Conservation (phyloP, 306 rosid species). For the Mimosa bimucronata region DNA sequence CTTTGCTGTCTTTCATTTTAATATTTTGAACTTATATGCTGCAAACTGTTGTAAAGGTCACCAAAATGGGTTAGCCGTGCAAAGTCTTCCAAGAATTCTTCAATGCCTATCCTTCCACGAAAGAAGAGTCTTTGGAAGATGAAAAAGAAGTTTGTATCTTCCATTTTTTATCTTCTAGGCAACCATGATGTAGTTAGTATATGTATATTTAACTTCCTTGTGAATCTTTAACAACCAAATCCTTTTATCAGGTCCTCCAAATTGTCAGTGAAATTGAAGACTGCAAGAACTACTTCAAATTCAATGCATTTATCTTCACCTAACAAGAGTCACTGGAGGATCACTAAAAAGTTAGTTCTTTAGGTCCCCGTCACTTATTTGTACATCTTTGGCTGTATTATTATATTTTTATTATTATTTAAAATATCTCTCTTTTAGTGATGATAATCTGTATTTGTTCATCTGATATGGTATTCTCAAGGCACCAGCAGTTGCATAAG, state of each 20-base stretch:
- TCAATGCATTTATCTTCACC: slow-evolving; percentile 52
- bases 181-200: slow-evolving; percentile 32
- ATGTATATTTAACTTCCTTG: slow-evolving; percentile 30
- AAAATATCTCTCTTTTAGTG: slow-evolving; percentile 4
- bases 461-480: slow-evolving; percentile 42
- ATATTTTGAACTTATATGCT: slow-evolving; percentile 19
- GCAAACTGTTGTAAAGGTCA: slow-evolving; percentile 47
- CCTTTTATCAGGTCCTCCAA: slow-evolving; percentile 59
- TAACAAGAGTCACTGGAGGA: slow-evolving; percentile 77
- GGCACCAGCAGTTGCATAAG: slow-evolving; percentile 87
- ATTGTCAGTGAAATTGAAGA: slow-evolving; percentile 58
- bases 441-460: slow-evolving; percentile 31
- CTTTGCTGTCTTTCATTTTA: neutral
- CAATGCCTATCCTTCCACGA: slow-evolving; percentile 41
- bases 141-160: slow-evolving; percentile 60
- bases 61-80: slow-evolving; percentile 54
- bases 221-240: slow-evolving; percentile 31
- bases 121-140: slow-evolving; percentile 58
- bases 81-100: slow-evolving; percentile 57
- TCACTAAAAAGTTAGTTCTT: slow-evolving; percentile 69
- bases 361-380: slow-evolving; percentile 18
- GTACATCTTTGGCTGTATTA: slow-evolving; percentile 17
- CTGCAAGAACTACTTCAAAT: slow-evolving; percentile 55
- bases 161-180: slow-evolving; percentile 27
- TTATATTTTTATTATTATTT: neutral